These are phyloP conservation scores for Diplodia intermedia DNA, from an alignment of 2,329 filamentous ascomycete genomes.

Conservation along the genomic window DNA sequence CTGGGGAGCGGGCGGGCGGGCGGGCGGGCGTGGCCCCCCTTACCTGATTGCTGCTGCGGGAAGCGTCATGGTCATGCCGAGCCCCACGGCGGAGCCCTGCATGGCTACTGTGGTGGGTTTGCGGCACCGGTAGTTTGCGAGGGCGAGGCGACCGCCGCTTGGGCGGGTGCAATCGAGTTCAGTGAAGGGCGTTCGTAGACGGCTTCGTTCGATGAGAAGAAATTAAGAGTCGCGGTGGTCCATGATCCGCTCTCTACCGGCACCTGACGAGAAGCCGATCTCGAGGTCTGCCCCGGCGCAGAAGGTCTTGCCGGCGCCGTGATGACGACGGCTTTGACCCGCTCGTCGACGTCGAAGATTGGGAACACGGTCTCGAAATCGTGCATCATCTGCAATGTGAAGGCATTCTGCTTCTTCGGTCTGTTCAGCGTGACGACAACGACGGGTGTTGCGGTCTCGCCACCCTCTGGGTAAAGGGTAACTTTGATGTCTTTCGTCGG, in stretches of 20 bases:
- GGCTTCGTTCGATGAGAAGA: neutral
- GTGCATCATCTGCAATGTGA: constrained; percentile 26
- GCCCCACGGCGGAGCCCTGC: constrained; percentile 66
- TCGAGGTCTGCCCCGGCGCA: constrained; percentile 35
- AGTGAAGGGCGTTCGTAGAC: neutral
- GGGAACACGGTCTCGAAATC: constrained; percentile 23
- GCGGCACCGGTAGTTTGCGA: constrained; percentile 63
- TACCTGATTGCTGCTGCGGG: constrained; percentile 54
- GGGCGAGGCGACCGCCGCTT: constrained; percentile 60
- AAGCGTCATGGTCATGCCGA: constrained; percentile 68
- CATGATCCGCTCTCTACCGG: constrained; percentile 36
- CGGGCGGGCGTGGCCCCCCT: no score
- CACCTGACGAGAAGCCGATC: constrained; percentile 18
- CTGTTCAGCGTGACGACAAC: constrained; percentile 29
- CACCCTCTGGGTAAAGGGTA: constrained; percentile 57
- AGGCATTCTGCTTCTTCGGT: constrained; percentile 32
- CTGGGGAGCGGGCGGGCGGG: no score
- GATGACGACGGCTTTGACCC: constrained; percentile 34
- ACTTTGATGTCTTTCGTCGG: constrained; percentile 55
- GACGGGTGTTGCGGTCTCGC: constrained; percentile 39
- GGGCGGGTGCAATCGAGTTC: constrained; percentile 45
- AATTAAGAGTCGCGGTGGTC: constrained; percentile 34
- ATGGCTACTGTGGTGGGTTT: constrained; percentile 67
- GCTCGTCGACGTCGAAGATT: constrained; percentile 33
- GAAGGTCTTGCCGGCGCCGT: constrained; percentile 34